Base-by-base conservation (phyloP, 768 basidiomycete genomes). In the Termitomyces sp. region DNA sequence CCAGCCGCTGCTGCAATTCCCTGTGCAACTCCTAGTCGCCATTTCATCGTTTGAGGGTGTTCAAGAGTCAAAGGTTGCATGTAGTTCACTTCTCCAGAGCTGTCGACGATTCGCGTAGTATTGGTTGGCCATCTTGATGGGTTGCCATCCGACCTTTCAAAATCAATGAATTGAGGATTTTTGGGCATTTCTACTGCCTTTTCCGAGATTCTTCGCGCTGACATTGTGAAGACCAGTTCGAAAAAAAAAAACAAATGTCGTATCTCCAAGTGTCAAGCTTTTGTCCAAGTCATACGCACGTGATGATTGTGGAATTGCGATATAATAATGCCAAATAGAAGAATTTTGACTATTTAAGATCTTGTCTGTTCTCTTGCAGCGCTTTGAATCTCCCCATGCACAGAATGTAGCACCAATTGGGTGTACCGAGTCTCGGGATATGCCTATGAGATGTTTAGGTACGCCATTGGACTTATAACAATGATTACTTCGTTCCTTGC, bases 31-130 rank as follows among this genome's bases (percentile, higher is more conserved):
- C 66, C 59, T 0, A 73, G 51, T 36, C 84, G 78, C 88, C 90
- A 93, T 66, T 81, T 81, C 33, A 86, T 69, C 42, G 75, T 66
- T 18, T 80, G 70, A 22, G 74, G 68, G 42, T 85, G 80, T 51
- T 87, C 81, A 20, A 80, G 64, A 20, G 67, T 70, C 2, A 89
- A 68, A 2, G 73, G 75, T 16, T 81, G 77, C 81, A 87, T 88
- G 69, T 70, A 93, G 65, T 92, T 92, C 31, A 93, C 85, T 54
- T 83, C 74, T 15, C 87, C 86, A 8, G 84, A 84, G 7, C 55
- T 37, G 64, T 88, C 85, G 22, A 88, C 76, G 7, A 74, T 61
- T 55, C 75, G 73, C 13, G 73, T 76, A 3, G 80, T 86, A 55
- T 86, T 83, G 18, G 66, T 69, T 1, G 90, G 90, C 82, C 85